Conservation (phyloP, 2,329 filamentous ascomycete genomes). For the Fusarium sarcochroum region DNA sequence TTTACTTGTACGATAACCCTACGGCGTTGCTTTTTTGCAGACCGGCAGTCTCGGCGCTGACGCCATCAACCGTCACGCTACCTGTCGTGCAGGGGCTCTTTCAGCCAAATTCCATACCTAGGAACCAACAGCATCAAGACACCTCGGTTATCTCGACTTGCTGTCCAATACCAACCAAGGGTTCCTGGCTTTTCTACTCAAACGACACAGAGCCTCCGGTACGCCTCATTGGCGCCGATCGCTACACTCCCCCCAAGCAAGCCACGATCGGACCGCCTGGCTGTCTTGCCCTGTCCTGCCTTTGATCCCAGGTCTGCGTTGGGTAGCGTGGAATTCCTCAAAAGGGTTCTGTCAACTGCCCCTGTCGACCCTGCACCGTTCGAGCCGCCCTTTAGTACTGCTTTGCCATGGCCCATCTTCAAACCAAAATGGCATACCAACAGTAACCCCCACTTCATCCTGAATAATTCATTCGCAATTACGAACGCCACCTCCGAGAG, state of each 20-base stretch:
- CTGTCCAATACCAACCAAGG: constrained; percentile 4
- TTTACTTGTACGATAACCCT: constrained; percentile 10
- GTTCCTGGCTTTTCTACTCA: background rate
- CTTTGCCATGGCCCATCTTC: constrained; percentile 9
- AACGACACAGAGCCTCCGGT: constrained; percentile 1
- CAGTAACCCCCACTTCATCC: background rate
- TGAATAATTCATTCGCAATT: background rate
- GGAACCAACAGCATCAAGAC: too few species aligned
- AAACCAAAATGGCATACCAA: constrained; percentile 3
- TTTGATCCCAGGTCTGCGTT: background rate
- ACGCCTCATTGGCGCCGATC: constrained; percentile 15
- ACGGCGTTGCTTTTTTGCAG: constrained; percentile 40
- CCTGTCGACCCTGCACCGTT: background rate
- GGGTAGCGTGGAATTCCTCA: constrained; percentile 2
- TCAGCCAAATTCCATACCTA: background rate
- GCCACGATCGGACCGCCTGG: constrained; percentile 35
- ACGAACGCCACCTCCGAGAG: constrained; percentile 15
- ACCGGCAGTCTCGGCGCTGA: constrained; percentile 29
- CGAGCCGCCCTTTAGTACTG: background rate
- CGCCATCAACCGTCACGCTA: constrained; percentile 30
- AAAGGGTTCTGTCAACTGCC: constrained; percentile 10
- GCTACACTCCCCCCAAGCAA: constrained; percentile 1
- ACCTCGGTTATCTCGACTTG: background rate
- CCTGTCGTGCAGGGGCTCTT: background rate
- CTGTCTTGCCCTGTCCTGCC: background rate